Percentiles rank a stretch among this genome's conserved stretches.
Conservation (phyloP, 2,329 filamentous ascomycete genomes). For the Dactylonectria macrodidyma region DNA sequence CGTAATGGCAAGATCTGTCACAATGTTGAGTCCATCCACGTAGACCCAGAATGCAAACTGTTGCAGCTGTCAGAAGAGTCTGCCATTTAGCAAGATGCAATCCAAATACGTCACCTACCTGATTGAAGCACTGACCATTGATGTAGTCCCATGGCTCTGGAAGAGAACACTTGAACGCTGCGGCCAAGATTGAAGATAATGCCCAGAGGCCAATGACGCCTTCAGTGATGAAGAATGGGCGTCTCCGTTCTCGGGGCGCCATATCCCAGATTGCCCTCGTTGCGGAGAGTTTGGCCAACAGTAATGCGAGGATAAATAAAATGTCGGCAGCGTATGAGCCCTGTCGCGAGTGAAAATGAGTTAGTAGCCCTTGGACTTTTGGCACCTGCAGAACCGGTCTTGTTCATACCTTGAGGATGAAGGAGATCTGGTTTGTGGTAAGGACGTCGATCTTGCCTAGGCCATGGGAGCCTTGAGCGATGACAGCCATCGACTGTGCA, state of each 20-base stretch:
- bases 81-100: not conserved
- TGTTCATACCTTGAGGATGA: slow-evolving; percentile 33
- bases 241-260: slow-evolving; percentile 34
- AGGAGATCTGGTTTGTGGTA: slow-evolving; percentile 17
- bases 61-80: not conserved
- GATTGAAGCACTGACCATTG: slow-evolving; percentile 34
- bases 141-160: slow-evolving; percentile 39
- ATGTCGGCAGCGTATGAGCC: slow-evolving; percentile 34
- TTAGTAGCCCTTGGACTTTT: slow-evolving; percentile 2
- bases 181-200: slow-evolving; percentile 26
- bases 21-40: slow-evolving; percentile 32
- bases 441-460: slow-evolving; percentile 34
- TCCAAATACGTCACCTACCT: slow-evolving; percentile 18
- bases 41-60: slow-evolving; percentile 33
- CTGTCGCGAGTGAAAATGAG: slow-evolving; percentile 2
- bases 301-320: slow-evolving; percentile 30
- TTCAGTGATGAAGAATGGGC: slow-evolving; percentile 27
- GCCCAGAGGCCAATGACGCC: slow-evolving; percentile 33
- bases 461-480: slow-evolving; percentile 35
- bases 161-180: slow-evolving; percentile 35
- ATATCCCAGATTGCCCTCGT: slow-evolving; percentile 38
- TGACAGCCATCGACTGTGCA: slow-evolving; percentile 37
- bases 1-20: slow-evolving; percentile 29
- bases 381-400: not conserved
- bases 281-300: slow-evolving; percentile 38